phyloP scores from a whole-genome alignment of 805 yeast genomes.

The Saturnispora quitensis region DNA sequence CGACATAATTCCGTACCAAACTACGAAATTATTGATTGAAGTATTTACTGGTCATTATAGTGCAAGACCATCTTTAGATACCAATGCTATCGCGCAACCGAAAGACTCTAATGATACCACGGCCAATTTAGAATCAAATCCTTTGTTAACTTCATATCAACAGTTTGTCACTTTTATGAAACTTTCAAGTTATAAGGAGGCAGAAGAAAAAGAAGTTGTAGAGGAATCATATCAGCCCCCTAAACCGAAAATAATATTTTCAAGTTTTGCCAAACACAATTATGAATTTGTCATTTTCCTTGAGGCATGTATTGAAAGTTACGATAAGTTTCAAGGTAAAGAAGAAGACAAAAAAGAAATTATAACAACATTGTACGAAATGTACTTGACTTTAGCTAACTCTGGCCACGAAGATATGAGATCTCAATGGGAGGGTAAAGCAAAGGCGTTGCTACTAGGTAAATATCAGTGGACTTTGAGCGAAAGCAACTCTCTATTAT shows the following conservation, averaged over 20 bases:
- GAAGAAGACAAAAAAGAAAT: slow-evolving; percentile 63
- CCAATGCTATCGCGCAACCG: slow-evolving; percentile 9
- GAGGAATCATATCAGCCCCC: slow-evolving; percentile 83
- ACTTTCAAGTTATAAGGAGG: slow-evolving; percentile 5
- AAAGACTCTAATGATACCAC: slow-evolving; percentile 12
- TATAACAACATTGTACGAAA: slow-evolving; percentile 69
- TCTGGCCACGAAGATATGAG: slow-evolving; percentile 25
- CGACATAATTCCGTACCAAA: slow-evolving; percentile 63
- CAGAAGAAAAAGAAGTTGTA: slow-evolving; percentile 9
- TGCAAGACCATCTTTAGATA: slow-evolving; percentile 29
- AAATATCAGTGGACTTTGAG: slow-evolving; percentile 35
- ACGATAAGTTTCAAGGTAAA: slow-evolving; percentile 66
- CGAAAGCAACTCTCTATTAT: slow-evolving; percentile 45
- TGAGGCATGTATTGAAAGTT: slow-evolving; percentile 81
- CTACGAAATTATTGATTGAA: slow-evolving; percentile 73
- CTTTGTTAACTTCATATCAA: slow-evolving; percentile 50
- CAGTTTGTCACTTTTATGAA: slow-evolving; percentile 27
- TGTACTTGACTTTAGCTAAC: slow-evolving; percentile 49
- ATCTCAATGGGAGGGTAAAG: slow-evolving; percentile 57
- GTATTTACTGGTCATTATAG: slow-evolving; percentile 81
- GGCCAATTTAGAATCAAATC: slow-evolving; percentile 24
- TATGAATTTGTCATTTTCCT: slow-evolving; percentile 83
- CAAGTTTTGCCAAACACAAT: slow-evolving; percentile 78
- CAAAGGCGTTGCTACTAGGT: slow-evolving; percentile 39
- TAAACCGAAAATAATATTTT: slow-evolving; percentile 75